Evolutionary conservation across 2,329 filamentous ascomycete species (phyloP).

Genomic region (Endoconidiophora laricicola): DNA sequence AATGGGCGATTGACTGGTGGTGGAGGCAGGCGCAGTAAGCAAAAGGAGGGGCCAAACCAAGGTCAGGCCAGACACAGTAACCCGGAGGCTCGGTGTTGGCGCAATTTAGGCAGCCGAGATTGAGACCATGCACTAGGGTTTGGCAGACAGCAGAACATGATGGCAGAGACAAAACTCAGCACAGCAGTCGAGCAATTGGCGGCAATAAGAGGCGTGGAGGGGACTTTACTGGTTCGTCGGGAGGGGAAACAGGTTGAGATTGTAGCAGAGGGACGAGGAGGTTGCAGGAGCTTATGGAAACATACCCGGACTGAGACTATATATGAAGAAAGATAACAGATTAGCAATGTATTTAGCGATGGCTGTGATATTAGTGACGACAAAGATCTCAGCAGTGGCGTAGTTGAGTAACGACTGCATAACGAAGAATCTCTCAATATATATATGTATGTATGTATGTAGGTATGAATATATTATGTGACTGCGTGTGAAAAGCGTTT

Average conservation of each 20-base stretch:
- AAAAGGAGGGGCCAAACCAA: background rate
- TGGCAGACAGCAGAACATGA: background rate
- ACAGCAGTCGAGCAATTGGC: slow-evolving; percentile 2
- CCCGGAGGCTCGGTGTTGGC: background rate
- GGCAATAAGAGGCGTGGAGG: background rate
- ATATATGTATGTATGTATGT: too few species aligned
- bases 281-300: slow-evolving; percentile 16
- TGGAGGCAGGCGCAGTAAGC: background rate
- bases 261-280: background rate
- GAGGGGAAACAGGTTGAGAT: too few species aligned
- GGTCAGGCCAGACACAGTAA: background rate
- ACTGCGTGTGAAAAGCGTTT: too few species aligned
- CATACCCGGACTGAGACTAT: slow-evolving; percentile 54
- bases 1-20: background rate
- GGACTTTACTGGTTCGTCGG: background rate
- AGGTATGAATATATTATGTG: too few species aligned
- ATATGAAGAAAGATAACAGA: slow-evolving; percentile 13
- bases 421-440: too few species aligned
- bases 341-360: slow-evolving; percentile 1
- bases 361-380: too few species aligned
- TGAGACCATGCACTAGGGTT: background rate
- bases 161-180: background rate
- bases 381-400: too few species aligned
- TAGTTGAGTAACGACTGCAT: too few species aligned
- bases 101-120: too few species aligned